Evolutionary conservation across 2,329 filamentous ascomycete species (phyloP).

Genomic region (Daldinia eschscholtzii): DNA sequence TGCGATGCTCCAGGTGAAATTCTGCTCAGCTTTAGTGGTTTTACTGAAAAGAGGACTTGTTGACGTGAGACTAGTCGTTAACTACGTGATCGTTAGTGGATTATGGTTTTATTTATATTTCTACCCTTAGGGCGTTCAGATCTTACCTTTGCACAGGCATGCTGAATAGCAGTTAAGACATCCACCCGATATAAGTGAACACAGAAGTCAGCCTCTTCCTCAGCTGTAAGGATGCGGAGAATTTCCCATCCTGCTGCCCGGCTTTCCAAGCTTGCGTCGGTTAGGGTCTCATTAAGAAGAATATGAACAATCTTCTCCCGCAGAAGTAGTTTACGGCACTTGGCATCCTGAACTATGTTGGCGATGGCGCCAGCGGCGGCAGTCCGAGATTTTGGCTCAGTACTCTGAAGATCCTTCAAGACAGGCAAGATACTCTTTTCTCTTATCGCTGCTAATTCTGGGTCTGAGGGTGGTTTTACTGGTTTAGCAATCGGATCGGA

Average conservation of each 20-base stretch:
- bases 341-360: conserved; percentile 72
- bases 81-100: conserved; percentile 49
- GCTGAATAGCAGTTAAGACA: conserved; percentile 70
- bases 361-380: conserved; percentile 70
- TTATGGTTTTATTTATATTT: neutral
- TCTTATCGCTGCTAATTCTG: conserved; percentile 72
- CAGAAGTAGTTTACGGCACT: conserved; percentile 73
- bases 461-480: conserved; percentile 72
- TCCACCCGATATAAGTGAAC: conserved; percentile 74
- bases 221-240: conserved; percentile 69
- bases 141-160: conserved; percentile 66
- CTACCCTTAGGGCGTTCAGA: conserved; percentile 7
- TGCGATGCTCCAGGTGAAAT: conserved; percentile 66
- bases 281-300: conserved; percentile 73
- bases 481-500: conserved; percentile 69
- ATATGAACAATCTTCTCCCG: conserved; percentile 75
- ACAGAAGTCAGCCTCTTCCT: conserved; percentile 76
- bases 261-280: conserved; percentile 72
- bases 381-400: conserved; percentile 70
- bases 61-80: conserved; percentile 58
- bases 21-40: conserved; percentile 65
- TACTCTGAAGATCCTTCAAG: conserved; percentile 69
- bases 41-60: conserved; percentile 60
- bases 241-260: conserved; percentile 77
- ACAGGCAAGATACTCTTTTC: conserved; percentile 74